Evolutionary conservation across 2,329 filamentous ascomycete species (phyloP).

Genomic region (Ceratocystiopsis sp.): DNA sequence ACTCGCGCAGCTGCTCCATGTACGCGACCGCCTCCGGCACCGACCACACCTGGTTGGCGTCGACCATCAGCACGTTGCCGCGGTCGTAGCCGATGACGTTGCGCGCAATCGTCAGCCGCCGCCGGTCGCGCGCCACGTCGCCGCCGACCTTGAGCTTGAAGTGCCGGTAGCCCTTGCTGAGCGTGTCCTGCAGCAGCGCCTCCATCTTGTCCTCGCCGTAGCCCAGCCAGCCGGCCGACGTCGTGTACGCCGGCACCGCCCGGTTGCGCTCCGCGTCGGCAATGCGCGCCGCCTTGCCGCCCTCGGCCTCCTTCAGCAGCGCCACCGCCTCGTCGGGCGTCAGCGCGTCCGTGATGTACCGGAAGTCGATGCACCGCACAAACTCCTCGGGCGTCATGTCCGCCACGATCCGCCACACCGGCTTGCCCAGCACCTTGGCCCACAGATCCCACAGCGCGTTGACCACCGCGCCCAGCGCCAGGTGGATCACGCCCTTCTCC

Average conservation of each 20-base stretch:
- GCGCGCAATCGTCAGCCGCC: constrained; percentile 55
- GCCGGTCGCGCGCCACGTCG: constrained; percentile 52
- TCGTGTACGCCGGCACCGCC: constrained; percentile 83
- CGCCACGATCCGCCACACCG: constrained; percentile 76
- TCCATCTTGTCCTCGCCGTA: constrained; percentile 82
- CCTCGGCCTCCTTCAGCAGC: constrained; percentile 48
- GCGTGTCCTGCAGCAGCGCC: constrained; percentile 53
- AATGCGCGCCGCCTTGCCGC: constrained; percentile 53
- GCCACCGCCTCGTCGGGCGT: constrained; percentile 68
- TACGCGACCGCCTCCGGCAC: constrained; percentile 78
- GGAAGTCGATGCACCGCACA: constrained; percentile 78
- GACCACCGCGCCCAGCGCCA: constrained; percentile 74
- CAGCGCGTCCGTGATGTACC: constrained; percentile 87
- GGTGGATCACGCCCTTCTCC: constrained; percentile 86
- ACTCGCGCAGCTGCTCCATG: constrained; percentile 68
- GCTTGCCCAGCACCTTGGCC: constrained; percentile 73
- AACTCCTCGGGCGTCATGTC: constrained; percentile 84
- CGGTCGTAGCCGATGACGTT: constrained; percentile 35
- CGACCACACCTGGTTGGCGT: constrained; percentile 86
- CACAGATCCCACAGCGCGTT: constrained; percentile 94
- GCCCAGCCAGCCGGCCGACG: constrained; percentile 79
- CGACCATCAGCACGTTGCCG: constrained; percentile 78
- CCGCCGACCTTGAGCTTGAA: constrained; percentile 87
- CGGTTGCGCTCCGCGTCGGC: constrained; percentile 54
- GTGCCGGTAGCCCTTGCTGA: constrained; percentile 60